Evolutionary conservation across 371 early-diverging fungal genomes (phyloP).

Genomic region (Lichtheimia ramosa): DNA sequence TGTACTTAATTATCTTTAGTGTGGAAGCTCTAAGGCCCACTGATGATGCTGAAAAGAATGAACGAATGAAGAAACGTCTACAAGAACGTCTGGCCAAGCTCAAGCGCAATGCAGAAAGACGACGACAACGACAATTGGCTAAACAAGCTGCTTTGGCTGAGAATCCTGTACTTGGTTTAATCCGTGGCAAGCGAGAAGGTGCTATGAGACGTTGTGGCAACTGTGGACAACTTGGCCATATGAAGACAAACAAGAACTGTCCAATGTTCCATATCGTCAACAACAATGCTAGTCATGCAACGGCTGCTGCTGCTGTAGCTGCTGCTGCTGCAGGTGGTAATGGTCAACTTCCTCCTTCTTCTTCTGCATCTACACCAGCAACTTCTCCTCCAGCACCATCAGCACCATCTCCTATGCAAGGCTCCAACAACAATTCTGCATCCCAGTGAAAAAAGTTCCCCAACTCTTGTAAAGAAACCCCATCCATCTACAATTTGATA

Average conservation of each 20-base stretch:
- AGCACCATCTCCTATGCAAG: neutral
- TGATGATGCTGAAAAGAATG: conserved; percentile 64
- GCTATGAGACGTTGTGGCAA: conserved; percentile 75
- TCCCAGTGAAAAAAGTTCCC: neutral
- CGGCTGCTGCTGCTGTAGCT: conserved; percentile 7
- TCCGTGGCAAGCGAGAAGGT: conserved; percentile 57
- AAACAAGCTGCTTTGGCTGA: conserved; percentile 54
- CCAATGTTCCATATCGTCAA: conserved; percentile 62
- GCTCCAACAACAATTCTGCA: neutral
- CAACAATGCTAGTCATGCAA: neutral
- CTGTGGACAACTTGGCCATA: conserved; percentile 85
- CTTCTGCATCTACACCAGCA: neutral
- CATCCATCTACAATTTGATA: neutral
- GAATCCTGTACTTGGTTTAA: conserved; percentile 55
- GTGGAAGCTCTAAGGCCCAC: conserved; percentile 59
- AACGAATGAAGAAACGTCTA: conserved; percentile 61
- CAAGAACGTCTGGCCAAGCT: conserved; percentile 64
- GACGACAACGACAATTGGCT: conserved; percentile 47
- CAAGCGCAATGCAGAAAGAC: conserved; percentile 64
- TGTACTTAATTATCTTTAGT: conserved; percentile 14
- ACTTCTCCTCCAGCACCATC: neutral
- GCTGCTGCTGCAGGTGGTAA: neutral
- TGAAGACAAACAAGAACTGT: conserved; percentile 87
- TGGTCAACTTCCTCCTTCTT: too few species aligned
- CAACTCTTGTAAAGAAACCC: neutral